A percentile compares a stretch with the other conserved stretches of the same genome.
Evolutionary conservation across 2,329 filamentous ascomycete genomes (phyloP).

Genomic region (Cladosporium sp.): DNA sequence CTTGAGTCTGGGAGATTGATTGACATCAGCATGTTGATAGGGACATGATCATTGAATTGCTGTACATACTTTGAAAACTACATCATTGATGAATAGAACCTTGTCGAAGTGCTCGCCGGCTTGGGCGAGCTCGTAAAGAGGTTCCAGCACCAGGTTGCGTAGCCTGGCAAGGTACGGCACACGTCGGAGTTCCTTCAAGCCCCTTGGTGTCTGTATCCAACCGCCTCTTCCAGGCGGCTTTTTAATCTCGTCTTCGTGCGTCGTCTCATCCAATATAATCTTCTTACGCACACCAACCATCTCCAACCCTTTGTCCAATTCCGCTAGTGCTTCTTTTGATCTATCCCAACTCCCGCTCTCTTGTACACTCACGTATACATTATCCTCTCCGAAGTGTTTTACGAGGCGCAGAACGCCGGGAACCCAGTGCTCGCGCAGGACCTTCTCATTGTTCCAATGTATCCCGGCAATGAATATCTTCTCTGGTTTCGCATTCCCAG

Average conservation of each 20-base stretch:
- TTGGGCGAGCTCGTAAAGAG: constrained; percentile 47
- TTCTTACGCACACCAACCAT: constrained; percentile 47
- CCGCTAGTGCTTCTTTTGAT: constrained; percentile 55
- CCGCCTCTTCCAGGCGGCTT: constrained; percentile 45
- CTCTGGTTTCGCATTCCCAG: background rate
- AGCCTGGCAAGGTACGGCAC: constrained; percentile 63
- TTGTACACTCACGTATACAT: constrained; percentile 61
- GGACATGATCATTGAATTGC: background rate
- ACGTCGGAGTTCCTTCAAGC: constrained; percentile 52
- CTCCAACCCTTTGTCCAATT: constrained; percentile 51
- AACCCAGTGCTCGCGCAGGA: constrained; percentile 59
- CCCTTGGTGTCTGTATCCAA: constrained; percentile 56
- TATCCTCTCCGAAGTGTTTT: constrained; percentile 52
- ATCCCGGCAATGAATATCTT: constrained; percentile 61
- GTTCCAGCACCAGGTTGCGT: constrained; percentile 58
- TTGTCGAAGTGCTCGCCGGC: constrained; percentile 52
- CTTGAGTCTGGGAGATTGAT: constrained; percentile 39
- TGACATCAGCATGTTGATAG: background rate
- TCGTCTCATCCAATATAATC: constrained; percentile 53
- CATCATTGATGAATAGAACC: constrained; percentile 58
- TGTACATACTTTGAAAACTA: constrained; percentile 51
- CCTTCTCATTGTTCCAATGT: constrained; percentile 60
- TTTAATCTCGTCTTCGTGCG: constrained; percentile 52
- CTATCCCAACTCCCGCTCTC: constrained; percentile 66
- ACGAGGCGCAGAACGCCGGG: constrained; percentile 53